These are phyloP conservation scores for Ambrosia artemisiifolia DNA, from an alignment of 129 eudicot species.

Conservation along the genomic window DNA sequence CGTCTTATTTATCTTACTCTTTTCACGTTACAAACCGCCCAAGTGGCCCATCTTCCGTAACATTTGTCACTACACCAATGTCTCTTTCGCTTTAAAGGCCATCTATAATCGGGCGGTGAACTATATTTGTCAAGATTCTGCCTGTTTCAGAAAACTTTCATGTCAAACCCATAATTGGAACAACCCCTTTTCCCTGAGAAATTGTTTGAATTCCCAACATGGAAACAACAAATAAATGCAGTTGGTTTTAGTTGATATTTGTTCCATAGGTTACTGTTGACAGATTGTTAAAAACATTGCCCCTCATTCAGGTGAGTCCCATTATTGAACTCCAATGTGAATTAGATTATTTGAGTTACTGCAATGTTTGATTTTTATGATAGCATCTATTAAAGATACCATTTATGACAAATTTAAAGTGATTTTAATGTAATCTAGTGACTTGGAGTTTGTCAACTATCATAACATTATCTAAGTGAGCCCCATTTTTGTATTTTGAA, in stretches of 20 bases:
- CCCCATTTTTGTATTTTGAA: conserved; percentile 10
- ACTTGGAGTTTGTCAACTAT: conserved; percentile 9
- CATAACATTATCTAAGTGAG: conserved; percentile 14
- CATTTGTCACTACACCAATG: conserved; percentile 30
- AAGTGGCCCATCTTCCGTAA: conserved; percentile 19
- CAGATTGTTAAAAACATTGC: conserved; percentile 24
- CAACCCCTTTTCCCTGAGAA: conserved; percentile 19
- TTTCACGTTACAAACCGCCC: conserved; percentile 7
- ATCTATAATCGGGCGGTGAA: conserved; percentile 16
- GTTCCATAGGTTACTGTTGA: conserved; percentile 21
- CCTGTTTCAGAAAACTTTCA: conserved; percentile 26
- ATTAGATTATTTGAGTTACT: conserved; percentile 23
- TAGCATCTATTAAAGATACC: conserved; percentile 21
- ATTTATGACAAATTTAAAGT: conserved; percentile 24
- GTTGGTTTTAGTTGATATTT: conserved; percentile 22
- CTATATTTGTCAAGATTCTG: conserved; percentile 28
- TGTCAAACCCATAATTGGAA: conserved; percentile 25
- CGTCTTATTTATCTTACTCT: conserved; percentile 8
- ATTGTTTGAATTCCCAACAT: conserved; percentile 16
- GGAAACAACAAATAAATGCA: conserved; percentile 26
- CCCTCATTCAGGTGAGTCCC: conserved; percentile 19
- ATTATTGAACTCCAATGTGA: conserved; percentile 23
- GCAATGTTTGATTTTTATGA: conserved; percentile 18
- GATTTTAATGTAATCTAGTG: conserved; percentile 26
- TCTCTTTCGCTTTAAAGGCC: conserved; percentile 34